Evolutionary conservation across 441 rosid species (phyloP), one percentile per base, ranked within the genome.

Genomic region (Pelargonium australe): DNA sequence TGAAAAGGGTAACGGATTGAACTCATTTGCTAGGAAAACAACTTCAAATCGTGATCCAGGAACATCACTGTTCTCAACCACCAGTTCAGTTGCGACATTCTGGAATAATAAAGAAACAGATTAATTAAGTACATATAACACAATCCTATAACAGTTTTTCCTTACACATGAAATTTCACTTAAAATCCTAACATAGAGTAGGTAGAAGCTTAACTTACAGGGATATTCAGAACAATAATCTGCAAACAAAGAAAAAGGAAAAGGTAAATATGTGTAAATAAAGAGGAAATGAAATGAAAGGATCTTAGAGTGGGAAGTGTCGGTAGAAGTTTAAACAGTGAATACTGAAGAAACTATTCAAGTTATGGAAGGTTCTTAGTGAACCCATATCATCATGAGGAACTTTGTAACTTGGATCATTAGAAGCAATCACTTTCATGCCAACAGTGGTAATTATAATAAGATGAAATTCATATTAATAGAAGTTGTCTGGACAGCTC

Each of bases 11-110:
- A 73, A 74, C 45, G 75, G 70, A 73, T 71, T 78, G 66, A 75
- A 81, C 72, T 79, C 79, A 63, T 76, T 84, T 78, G 87, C 82
- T 47, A 81, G 78, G 78, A 89, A 85, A 66, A 85, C 70, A 76
- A 74, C 77, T 67, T 79, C 79, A 77, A 64, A 51, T 75, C 58
- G 81, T 72, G 84, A 77, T 76, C 80, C 79, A 68, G 81, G 77
- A 75, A 71, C 70, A 70, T 67, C 85, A 67, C 75, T 88, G 25
- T 44, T 72, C 65, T 87, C 84, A 73, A 77, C 82, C 69, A 81
- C 81, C 80, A 91, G 67, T 78, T 89, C 96, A 75, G 87, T 76
- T 14, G 87, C 84, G 78, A 94, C 80, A 84, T 82, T 85, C 96
- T 94, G 87, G 67, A 44, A 31, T 51, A 63, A 16, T 4, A 28